Conservation (phyloP, 495 filamentous ascomycete species). For the Penicillium goetzii region DNA sequence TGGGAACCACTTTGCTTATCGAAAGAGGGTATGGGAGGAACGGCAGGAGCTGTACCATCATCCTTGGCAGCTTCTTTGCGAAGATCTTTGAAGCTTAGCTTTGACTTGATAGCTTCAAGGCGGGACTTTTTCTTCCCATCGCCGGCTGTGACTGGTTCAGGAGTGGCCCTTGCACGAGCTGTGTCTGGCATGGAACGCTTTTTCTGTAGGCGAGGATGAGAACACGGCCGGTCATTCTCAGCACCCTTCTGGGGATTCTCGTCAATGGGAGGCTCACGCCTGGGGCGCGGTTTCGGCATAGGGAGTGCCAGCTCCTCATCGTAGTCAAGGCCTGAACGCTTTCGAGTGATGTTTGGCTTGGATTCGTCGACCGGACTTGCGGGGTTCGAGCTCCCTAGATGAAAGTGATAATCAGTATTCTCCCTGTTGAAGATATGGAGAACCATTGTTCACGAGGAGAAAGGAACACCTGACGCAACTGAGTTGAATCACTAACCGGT, state of each 20-base stretch:
- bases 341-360: conserved; percentile 18
- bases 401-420: background rate
- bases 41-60: background rate
- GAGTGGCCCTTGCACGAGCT: background rate
- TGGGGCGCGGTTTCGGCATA: conserved; percentile 33
- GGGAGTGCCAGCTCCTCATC: conserved; percentile 36
- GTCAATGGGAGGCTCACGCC: background rate
- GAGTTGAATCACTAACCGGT: conserved; percentile 13
- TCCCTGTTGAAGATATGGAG: background rate
- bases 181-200: conserved; percentile 31
- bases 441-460: background rate
- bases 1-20: background rate
- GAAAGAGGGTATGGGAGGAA: conserved; percentile 11
- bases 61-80: conserved; percentile 32
- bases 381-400: conserved; percentile 5
- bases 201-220: conserved; percentile 8
- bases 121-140: conserved; percentile 35
- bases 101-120: conserved; percentile 33
- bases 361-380: background rate
- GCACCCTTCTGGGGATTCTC: background rate
- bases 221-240: background rate
- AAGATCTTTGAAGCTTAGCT: conserved; percentile 43
- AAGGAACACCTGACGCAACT: background rate
- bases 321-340: conserved; percentile 33
- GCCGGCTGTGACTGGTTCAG: background rate